phyloP scores from a whole-genome alignment of 179 eudicot species.

The Corrigiola litoralis region DNA sequence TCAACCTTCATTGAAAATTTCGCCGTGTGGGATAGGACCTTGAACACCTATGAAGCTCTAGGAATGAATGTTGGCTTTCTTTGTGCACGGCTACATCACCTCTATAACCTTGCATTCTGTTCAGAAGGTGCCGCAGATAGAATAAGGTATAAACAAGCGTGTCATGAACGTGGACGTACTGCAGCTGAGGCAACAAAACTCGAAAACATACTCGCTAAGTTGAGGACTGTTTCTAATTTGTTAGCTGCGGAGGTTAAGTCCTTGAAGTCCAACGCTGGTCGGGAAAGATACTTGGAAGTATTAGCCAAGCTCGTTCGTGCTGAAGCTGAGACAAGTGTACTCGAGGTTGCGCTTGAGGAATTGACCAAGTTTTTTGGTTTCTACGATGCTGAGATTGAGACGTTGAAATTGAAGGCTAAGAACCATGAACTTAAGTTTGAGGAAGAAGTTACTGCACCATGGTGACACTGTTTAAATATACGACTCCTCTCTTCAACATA shows the following conservation, averaged over 20 bases:
- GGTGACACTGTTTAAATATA: neutral
- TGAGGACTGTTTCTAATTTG: neutral
- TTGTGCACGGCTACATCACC: neutral
- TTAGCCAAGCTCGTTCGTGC: neutral
- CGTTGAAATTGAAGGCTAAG: neutral
- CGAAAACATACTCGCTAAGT: neutral
- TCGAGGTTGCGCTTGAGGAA: slow-evolving; percentile 2
- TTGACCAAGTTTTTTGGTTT: neutral
- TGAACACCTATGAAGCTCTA: slow-evolving; percentile 8
- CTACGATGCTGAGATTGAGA: slow-evolving; percentile 14
- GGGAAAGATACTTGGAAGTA: neutral
- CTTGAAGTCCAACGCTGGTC: neutral
- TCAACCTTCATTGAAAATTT: slow-evolving; percentile 7
- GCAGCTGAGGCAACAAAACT: slow-evolving; percentile 12
- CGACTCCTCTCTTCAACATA: too few relatives aligned
- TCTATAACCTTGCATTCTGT: slow-evolving; percentile 10
- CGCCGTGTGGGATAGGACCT: slow-evolving; percentile 3
- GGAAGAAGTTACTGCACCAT: slow-evolving; percentile 13
- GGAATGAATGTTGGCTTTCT: slow-evolving; percentile 20
- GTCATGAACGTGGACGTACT: slow-evolving; percentile 8
- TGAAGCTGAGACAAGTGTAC: slow-evolving; percentile 1
- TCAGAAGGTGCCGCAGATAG: slow-evolving; percentile 13
- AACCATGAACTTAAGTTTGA: slow-evolving; percentile 3
- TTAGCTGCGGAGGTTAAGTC: neutral
- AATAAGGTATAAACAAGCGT: slow-evolving; percentile 10